phyloP scores from a whole-genome alignment of 768 basidiomycete genomes.

The Termitomyces sp. region DNA sequence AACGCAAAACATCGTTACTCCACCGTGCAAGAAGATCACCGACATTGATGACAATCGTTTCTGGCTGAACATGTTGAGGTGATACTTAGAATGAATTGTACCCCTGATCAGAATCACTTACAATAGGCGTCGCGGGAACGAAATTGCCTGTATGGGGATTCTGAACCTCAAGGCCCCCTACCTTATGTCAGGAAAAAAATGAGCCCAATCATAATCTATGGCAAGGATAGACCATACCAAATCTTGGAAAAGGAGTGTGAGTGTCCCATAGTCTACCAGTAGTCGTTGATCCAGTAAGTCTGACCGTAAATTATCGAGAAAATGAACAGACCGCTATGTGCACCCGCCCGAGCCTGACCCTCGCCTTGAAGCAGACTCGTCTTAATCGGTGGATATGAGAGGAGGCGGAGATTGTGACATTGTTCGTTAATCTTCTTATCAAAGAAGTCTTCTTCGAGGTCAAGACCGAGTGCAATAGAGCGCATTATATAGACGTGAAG shows the following conservation, averaged over 20 bases:
- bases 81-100: too few species aligned
- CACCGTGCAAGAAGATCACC: constrained; percentile 80
- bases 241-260: constrained; percentile 82
- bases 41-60: constrained; percentile 79
- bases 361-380: constrained; percentile 51
- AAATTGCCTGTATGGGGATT: constrained; percentile 74
- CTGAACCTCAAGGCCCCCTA: constrained; percentile 80
- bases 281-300: neutral
- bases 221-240: constrained; percentile 31
- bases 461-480: constrained; percentile 79
- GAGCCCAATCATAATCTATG: neutral
- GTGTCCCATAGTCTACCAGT: constrained; percentile 78
- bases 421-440: constrained; percentile 73
- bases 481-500: constrained; percentile 78
- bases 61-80: constrained; percentile 51
- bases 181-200: constrained; percentile 28
- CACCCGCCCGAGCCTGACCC: constrained; percentile 78
- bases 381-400: constrained; percentile 80
- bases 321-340: constrained; percentile 61
- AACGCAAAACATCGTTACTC: constrained; percentile 78
- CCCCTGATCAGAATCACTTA: constrained; percentile 30
- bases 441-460: constrained; percentile 71
- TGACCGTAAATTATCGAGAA: too few species aligned
- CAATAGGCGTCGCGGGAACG: constrained; percentile 73
- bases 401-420: constrained; percentile 75